Evolutionary conservation across 495 filamentous ascomycete genomes (phyloP).

Genomic region (Hypomontagnella submonticulosa): DNA sequence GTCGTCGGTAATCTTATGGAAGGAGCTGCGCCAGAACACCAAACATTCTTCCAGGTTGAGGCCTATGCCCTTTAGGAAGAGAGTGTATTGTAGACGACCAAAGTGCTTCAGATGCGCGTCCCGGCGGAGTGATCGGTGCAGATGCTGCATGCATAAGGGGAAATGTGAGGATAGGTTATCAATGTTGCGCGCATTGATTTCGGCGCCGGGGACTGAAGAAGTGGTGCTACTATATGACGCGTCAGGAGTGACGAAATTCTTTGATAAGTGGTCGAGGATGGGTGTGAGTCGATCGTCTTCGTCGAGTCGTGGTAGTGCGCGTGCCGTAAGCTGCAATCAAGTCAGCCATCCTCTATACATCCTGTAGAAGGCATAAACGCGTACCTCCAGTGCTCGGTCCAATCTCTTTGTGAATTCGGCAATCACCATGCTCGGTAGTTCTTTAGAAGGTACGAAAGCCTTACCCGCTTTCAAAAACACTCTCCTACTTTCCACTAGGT

Average conservation of each 20-base stretch:
- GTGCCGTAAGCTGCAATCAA: constrained; percentile 75
- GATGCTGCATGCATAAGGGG: constrained; percentile 92
- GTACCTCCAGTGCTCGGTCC: constrained; percentile 83
- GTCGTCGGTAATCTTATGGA: constrained; percentile 88
- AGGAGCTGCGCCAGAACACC: constrained; percentile 90
- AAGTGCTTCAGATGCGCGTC: constrained; percentile 92
- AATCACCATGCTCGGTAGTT: constrained; percentile 88
- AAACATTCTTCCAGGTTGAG: constrained; percentile 90
- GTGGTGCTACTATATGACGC: constrained; percentile 72
- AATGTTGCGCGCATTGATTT: constrained; percentile 80
- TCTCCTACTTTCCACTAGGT: constrained; percentile 81
- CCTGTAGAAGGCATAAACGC: constrained; percentile 26
- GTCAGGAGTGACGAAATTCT: constrained; percentile 92
- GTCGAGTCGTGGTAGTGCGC: constrained; percentile 89
- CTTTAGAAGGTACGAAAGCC: constrained; percentile 89
- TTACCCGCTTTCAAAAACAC: constrained; percentile 83
- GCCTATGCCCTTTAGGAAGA: constrained; percentile 98
- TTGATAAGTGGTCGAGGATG: constrained; percentile 90
- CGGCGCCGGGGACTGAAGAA: constrained; percentile 65
- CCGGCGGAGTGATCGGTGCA: constrained; percentile 84
- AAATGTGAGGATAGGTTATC: constrained; percentile 87
- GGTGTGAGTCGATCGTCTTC: constrained; percentile 96
- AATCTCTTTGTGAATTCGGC: constrained; percentile 82
- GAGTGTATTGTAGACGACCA: constrained; percentile 92
- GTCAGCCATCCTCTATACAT: constrained; percentile 24